Base-by-base conservation (phyloP, 331 rosid genomes). In the Malus hybrid region DNA sequence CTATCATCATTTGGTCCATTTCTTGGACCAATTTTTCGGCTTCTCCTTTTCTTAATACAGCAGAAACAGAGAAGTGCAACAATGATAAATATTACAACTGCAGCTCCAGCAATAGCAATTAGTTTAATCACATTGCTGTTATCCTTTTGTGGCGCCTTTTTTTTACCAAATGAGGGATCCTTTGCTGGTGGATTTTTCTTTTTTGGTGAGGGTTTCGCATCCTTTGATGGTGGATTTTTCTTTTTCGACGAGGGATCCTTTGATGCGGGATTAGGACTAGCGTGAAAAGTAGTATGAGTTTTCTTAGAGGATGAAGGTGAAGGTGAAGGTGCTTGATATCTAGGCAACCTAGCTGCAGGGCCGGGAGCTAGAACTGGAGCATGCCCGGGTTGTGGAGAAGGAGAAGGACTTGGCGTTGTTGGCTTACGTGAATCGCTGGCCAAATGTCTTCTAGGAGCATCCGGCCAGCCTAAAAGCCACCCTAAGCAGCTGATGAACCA, bases 401-500 rank as follows among this genome's bases (percentile, higher is more conserved):
- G 75, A 46, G 72, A 72, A 70, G 65, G 16, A 22, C 42, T 69
- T 22, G 63, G 16, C 15, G 2, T 11, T 58, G 63, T 24, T 42
- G 57, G 7, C 62, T 32, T 10, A 1, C 32, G 53, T 20, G 84
- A 74, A 20, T 76, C 63, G n/a, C 82, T 67, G 44, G 74, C 80
- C 82, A 91, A 77, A 72, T 76, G 48, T 88, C 92, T 88, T 69
- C 80, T 69, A 60, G 66, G 83, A 70, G 76, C 62, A 66, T 66
- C 66, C 8, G 82, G 73, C 70, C 67, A 77, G n/a, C 79, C 67
- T 9, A 63, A 73, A 30, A 73, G 36, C 55, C 81, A 42, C 60
- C 72, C 85, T 55, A 60, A 66, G 65, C 76, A 58, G 76, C 75
- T 75, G 39, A 69, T 34, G 52, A 83, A 50, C 77, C 84, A 72